phyloP scores from a whole-genome alignment of 805 yeast genomes.

The Kazachstania kunashirensis region DNA sequence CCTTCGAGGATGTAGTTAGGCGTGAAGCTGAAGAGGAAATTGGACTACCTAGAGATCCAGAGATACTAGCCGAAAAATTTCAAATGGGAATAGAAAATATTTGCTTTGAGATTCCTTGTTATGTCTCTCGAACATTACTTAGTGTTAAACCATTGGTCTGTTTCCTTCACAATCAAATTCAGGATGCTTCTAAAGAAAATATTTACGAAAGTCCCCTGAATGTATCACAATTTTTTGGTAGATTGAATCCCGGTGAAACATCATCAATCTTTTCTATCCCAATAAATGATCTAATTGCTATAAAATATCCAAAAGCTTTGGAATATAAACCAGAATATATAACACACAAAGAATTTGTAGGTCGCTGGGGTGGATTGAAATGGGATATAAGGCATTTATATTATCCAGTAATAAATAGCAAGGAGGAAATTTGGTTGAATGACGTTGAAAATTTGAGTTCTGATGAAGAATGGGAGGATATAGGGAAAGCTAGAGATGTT shows the following conservation, averaged over 20 bases:
- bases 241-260: conserved; percentile 68
- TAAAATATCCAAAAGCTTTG: conserved; percentile 3
- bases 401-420: conserved; percentile 43
- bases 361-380: conserved; percentile 64
- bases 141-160: conserved; percentile 79
- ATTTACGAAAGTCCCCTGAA: conserved; percentile 28
- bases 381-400: conserved; percentile 57
- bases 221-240: conserved; percentile 28
- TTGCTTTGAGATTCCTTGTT: conserved; percentile 55
- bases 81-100: conserved; percentile 55
- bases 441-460: conserved; percentile 52
- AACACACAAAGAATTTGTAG: conserved; percentile 25
- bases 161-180: conserved; percentile 34
- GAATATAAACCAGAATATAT: conserved; percentile 27
- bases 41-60: conserved; percentile 50
- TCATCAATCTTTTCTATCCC: conserved; percentile 65
- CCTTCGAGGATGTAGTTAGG: conserved; percentile 64
- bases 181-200: conserved; percentile 5
- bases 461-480: conserved; percentile 36
- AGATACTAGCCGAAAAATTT: conserved; percentile 32
- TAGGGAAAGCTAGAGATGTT: conserved; percentile 48
- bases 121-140: conserved; percentile 68
- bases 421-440: conserved; percentile 56
- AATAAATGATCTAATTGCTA: conserved; percentile 44
- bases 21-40: conserved; percentile 85